These are phyloP conservation scores for Hymenotorrendiella dingleyae DNA, from an alignment of 2,329 filamentous ascomycete species.

Conservation along the genomic window DNA sequence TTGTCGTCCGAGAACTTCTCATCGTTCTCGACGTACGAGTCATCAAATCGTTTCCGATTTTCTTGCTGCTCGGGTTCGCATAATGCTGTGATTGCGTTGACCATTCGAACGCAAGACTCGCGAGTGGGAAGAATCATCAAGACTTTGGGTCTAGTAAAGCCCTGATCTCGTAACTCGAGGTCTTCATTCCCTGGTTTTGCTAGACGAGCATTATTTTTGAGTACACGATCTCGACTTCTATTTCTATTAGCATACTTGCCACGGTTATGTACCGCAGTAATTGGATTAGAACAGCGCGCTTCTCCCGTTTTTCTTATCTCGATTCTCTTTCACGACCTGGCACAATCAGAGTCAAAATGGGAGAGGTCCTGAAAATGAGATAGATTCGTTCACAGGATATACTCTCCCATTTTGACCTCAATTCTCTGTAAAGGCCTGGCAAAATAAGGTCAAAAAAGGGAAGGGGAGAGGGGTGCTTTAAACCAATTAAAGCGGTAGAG, in stretches of 20 bases:
- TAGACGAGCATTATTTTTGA: constrained; percentile 85
- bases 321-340: no score
- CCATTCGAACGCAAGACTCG: constrained; percentile 72
- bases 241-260: constrained; percentile 16
- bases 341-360: no score
- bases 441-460: no score
- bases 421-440: no score
- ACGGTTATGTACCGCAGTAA: no score
- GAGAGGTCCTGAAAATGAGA: no score
- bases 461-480: no score
- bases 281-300: no score
- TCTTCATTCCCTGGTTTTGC: constrained; percentile 60
- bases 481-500: neutral
- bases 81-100: constrained; percentile 70
- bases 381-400: no score
- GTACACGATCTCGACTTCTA: constrained; percentile 77
- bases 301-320: no score
- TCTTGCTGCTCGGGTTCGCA: constrained; percentile 87
- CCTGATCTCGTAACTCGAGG: constrained; percentile 80
- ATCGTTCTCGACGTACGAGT: constrained; percentile 67
- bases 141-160: constrained; percentile 90
- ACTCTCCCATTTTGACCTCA: no score
- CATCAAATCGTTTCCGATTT: constrained; percentile 87
- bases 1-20: constrained; percentile 66
- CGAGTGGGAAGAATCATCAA: constrained; percentile 86